Percentiles rank a stretch among this genome's conserved stretches.
These are phyloP conservation scores for Kwoniella heveanensis DNA, from an alignment of 768 basidiomycete species.

Conservation along the genomic window DNA sequence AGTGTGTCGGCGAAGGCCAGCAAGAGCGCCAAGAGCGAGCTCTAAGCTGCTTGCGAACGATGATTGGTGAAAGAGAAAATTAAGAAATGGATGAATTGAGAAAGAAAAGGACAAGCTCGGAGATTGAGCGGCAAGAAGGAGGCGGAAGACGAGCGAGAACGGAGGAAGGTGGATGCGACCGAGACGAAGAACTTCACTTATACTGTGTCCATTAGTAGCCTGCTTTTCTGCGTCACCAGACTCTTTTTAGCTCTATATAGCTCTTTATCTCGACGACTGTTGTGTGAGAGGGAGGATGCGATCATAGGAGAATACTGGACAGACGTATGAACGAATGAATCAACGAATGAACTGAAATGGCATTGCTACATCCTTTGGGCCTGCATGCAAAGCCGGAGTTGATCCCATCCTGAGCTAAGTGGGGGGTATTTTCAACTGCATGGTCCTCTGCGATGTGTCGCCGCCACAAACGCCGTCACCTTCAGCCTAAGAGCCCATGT, in stretches of 20 bases:
- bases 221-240: neutral
- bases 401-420: too few relatives aligned
- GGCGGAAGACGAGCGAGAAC: neutral
- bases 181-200: neutral
- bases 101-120: neutral
- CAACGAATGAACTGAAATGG: neutral
- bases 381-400: too few relatives aligned
- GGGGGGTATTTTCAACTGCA: neutral
- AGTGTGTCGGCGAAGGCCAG: constrained; percentile 48
- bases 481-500: neutral
- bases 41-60: constrained; percentile 28
- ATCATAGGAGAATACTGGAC: neutral
- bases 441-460: neutral
- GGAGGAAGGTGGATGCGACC: neutral
- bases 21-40: constrained; percentile 52
- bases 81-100: neutral
- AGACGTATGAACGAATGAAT: neutral
- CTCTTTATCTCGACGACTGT: neutral
- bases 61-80: neutral
- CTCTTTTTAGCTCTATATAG: neutral
- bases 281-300: neutral
- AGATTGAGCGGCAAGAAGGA: too few relatives aligned
- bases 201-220: constrained; percentile 3
- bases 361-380: too few relatives aligned
- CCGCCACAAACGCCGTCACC: neutral